Conservation (phyloP, 345 rosid genomes). For the Isatis tinctoria region DNA sequence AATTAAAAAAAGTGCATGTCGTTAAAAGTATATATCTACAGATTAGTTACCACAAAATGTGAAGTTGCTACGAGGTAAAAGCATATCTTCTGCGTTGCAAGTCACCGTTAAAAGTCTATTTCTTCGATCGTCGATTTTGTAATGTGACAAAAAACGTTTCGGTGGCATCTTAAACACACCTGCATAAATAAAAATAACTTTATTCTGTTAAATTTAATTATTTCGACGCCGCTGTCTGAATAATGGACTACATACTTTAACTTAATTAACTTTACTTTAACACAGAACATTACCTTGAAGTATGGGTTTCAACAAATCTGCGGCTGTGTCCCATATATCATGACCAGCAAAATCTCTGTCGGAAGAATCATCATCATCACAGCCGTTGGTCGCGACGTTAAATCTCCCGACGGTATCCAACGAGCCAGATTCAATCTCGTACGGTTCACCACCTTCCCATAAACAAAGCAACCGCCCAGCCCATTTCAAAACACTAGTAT, state of each 20-base stretch:
- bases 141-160: slow-evolving; percentile 86
- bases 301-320: slow-evolving; percentile 63
- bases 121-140: slow-evolving; percentile 57
- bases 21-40: background rate
- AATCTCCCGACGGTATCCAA: slow-evolving; percentile 68
- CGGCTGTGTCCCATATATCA: slow-evolving; percentile 57
- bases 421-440: slow-evolving; percentile 65
- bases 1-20: background rate
- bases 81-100: slow-evolving; percentile 93
- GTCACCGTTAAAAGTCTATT: slow-evolving; percentile 63
- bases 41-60: slow-evolving; percentile 62
- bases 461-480: slow-evolving; percentile 68
- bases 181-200: slow-evolving; percentile 9
- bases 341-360: slow-evolving; percentile 13
- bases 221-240: slow-evolving; percentile 23
- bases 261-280: slow-evolving; percentile 14
- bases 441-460: slow-evolving; percentile 96
- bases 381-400: slow-evolving; percentile 36
- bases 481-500: slow-evolving; percentile 83
- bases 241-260: slow-evolving; percentile 25
- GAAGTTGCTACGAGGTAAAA: slow-evolving; percentile 74
- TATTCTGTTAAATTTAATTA: background rate
- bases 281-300: slow-evolving; percentile 46
- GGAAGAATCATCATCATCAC: slow-evolving; percentile 20
- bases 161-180: slow-evolving; percentile 88